A percentile compares a stretch with the other conserved stretches of the same genome.
Conservation (phyloP, 768 basidiomycete species). For the Tulasnella sp. region DNA sequence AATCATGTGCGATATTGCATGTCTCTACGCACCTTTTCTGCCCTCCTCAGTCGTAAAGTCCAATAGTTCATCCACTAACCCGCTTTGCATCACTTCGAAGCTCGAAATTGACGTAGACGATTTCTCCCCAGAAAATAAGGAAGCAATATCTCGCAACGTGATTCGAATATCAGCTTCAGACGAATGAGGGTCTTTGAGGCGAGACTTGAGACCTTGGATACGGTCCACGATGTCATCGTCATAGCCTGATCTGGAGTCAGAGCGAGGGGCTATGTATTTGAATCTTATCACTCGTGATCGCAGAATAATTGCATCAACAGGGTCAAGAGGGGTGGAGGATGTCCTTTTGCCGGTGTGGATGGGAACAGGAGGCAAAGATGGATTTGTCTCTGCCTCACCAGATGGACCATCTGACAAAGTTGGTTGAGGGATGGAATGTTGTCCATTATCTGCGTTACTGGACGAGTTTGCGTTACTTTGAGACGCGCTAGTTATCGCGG, state of each 20-base stretch:
- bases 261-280: slow-evolving; percentile 37
- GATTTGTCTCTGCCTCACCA: slow-evolving; percentile 20
- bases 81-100: slow-evolving; percentile 90
- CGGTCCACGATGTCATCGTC: slow-evolving; percentile 47
- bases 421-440: slow-evolving; percentile 1
- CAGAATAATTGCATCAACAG: slow-evolving; percentile 82
- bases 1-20: neutral
- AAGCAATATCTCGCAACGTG: slow-evolving; percentile 60
- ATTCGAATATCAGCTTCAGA: slow-evolving; percentile 51
- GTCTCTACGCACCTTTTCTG: slow-evolving; percentile 38
- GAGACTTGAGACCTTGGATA: slow-evolving; percentile 49
- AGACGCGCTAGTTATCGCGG: neutral
- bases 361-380: slow-evolving; percentile 30
- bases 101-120: slow-evolving; percentile 70
- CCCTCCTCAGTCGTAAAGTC: slow-evolving; percentile 62
- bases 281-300: slow-evolving; percentile 84
- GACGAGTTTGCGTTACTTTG: neutral
- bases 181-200: slow-evolving; percentile 41
- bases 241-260: slow-evolving; percentile 26
- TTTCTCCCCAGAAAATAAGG: slow-evolving; percentile 50
- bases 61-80: slow-evolving; percentile 76
- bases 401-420: slow-evolving; percentile 14
- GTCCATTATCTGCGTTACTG: no score
- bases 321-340: slow-evolving; percentile 56
- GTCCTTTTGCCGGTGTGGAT: slow-evolving; percentile 35